Conservation (phyloP, 2,329 filamentous ascomycete genomes). For the Davidsoniella australis region DNA sequence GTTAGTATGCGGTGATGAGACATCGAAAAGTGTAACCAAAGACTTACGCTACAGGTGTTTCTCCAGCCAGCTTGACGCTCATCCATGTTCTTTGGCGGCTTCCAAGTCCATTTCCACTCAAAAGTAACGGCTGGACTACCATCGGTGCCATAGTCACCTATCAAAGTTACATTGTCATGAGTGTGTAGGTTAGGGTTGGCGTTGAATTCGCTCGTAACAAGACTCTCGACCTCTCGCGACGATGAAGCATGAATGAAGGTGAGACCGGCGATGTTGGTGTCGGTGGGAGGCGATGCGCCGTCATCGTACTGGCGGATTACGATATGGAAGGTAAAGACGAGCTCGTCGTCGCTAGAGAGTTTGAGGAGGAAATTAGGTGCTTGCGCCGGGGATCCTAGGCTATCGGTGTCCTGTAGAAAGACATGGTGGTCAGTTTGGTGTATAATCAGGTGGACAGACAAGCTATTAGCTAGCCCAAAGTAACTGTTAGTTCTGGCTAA, state of each 20-base stretch:
- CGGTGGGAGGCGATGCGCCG: conserved; percentile 30
- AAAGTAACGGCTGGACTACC: conserved; percentile 76
- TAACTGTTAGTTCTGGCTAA: not conserved
- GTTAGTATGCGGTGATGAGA: not conserved
- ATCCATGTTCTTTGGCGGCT: conserved; percentile 64
- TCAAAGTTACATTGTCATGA: conserved; percentile 83
- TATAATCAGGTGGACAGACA: not conserved
- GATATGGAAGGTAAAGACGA: conserved; percentile 86
- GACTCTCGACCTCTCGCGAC: conserved; percentile 72
- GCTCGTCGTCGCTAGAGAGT: conserved; percentile 76
- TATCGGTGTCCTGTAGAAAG: conserved; percentile 6
- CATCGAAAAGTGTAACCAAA: not conserved
- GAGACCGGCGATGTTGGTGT: conserved; percentile 71
- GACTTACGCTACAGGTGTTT: conserved; percentile 71
- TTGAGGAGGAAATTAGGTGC: conserved; percentile 54
- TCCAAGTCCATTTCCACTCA: conserved; percentile 96
- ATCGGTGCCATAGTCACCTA: conserved; percentile 78
- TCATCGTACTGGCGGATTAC: conserved; percentile 47
- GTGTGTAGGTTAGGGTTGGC: conserved; percentile 95
- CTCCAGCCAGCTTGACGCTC: conserved; percentile 86
- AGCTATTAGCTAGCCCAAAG: not conserved
- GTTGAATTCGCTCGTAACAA: conserved; percentile 90
- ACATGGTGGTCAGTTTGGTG: not conserved
- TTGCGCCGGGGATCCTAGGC: conserved; percentile 1
- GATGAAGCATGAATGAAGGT: conserved; percentile 87